Evolutionary conservation across 2,329 filamentous ascomycete genomes (phyloP), one percentile per base, ranked within the genome.

Genomic region (Colletotrichum camelliae): DNA sequence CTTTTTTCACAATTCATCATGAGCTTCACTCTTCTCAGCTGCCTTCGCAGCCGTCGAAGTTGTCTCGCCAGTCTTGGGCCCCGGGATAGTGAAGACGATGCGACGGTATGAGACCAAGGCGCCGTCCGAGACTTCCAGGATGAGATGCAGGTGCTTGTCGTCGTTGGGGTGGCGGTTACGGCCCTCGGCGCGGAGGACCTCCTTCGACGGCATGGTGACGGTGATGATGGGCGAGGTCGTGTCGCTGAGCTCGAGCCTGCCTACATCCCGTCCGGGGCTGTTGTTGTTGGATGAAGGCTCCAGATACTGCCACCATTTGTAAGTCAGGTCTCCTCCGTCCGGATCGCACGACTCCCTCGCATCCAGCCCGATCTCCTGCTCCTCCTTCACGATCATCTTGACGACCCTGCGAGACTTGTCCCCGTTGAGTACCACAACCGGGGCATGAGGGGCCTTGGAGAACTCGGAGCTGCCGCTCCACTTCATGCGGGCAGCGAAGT

Each of bases 401-500:
- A 79, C 37, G 8, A 70, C 64, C 31, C 80, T 79, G 24, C 75
- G 72, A 1, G 74, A 74, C 6, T 39, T 70, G 57, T 68, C 67
- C 5, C 78, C 77, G n/a, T 77, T 78, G 80, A 85, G 73, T 1
- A 65, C 70, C 1, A 65, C 71, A 15, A 78, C 75, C 1, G 78
- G 78, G 4, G 75, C 69, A 21, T 78, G 77, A n/a, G 75, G 77
- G 5, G 57, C 43, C 7, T 55, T 55, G 18, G 24, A 24, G 21
- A 77, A 77, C 29, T 61, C 52, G 1, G 37, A 10, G 31, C 27
- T 70, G 27, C 73, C 67, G 3, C 69, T 64, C 78, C 78, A 79
- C 72, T 70, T 71, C 57, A 79, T 78, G 5, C 78, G 70, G 0
- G 77, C 77, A 7, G 78, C 78, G 65, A 79, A 79, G 70, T 90